phyloP scores from a whole-genome alignment of 352 stramenopile species.

The Stephanocyclus meneghinianus region DNA sequence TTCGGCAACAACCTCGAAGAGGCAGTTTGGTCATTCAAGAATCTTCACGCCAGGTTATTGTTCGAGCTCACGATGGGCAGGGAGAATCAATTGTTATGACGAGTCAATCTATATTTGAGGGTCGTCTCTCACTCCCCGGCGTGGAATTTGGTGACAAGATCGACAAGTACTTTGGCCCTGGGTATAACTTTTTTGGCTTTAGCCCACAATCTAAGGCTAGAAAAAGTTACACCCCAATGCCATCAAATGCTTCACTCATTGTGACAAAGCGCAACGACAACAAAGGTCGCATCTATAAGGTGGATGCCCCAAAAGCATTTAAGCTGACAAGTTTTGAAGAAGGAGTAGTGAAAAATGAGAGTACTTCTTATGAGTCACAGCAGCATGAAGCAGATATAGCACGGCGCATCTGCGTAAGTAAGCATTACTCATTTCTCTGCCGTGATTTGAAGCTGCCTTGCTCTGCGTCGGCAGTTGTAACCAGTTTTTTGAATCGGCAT shows the following conservation, averaged over 20 bases:
- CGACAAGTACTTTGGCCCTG: constrained; percentile 36
- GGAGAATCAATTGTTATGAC: no score
- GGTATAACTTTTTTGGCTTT: constrained; percentile 36
- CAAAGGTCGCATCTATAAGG: constrained; percentile 33
- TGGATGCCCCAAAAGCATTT: constrained; percentile 26
- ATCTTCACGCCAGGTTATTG: no score
- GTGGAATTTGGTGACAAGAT: neutral
- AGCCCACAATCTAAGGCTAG: constrained; percentile 13
- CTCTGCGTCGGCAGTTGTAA: constrained; percentile 25
- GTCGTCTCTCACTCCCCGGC: neutral
- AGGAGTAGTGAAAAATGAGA: constrained; percentile 20
- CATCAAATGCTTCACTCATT: constrained; percentile 30
- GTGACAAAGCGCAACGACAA: constrained; percentile 35
- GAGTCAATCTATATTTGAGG: no score
- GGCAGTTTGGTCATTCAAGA: no score
- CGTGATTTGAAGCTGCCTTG: constrained; percentile 25
- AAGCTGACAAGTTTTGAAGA: constrained; percentile 23
- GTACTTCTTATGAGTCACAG: constrained; percentile 11
- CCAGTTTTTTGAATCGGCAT: neutral
- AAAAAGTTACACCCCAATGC: constrained; percentile 21
- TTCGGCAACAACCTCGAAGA: neutral
- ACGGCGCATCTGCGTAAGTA: constrained; percentile 19
- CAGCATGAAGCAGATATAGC: constrained; percentile 11
- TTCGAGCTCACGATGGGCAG: no score
- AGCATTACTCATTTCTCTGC: constrained; percentile 33